Evolutionary conservation across 2,329 filamentous ascomycete genomes (phyloP), one percentile per base, ranked within the genome.

Genomic region (Fusarium pseudograminearum): DNA sequence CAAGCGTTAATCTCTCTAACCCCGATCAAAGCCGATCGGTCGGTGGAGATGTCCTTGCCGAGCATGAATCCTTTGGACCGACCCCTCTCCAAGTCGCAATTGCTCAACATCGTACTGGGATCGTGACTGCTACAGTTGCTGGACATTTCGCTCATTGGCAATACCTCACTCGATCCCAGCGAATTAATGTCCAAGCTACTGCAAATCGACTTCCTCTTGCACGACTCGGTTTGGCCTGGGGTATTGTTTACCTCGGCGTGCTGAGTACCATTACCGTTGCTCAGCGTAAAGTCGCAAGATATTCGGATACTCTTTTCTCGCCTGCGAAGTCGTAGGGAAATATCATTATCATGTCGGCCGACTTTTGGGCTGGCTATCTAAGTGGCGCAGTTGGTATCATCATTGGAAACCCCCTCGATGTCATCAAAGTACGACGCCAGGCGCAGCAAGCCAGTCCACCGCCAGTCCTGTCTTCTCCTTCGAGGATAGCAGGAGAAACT

Each of bases 301-400:
- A 48, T 31, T 34, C 54, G 30, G 54, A 72, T 56, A 44, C 33
- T 56, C 46, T 67, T 33, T 56, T 66, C 14, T 41, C 28, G n/a
- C 44, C 36, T 45, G 24, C 46, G 26, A 50, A 65, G 28, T 60
- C 59, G 28, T 67, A 41, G 26, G 62, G 46, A 28, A 5, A 44
- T 36, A 61, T 51, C 16, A 22, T 26, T 56, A 56, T n/a, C 45
- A 95, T 96, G 92, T 93, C 92, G 52, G 89, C 93, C 72, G 94
- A 97, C 78, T 98, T 98, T 80, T 97, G 93, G 92, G 93, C 94
- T 61, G 94, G 94, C 75, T 98, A 97, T 80, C 82, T 96, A 65
- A 95, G 92, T 76, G 95, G 95, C 55, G 93, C 92, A 60, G 85
- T 91, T 50, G 93, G 93, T 46, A 98, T 98, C 74, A 82, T 97